Percentiles rank a stretch among this genome's conserved stretches.
phyloP scores from a whole-genome alignment of 495 filamentous ascomycete genomes.

The Aspergillus diversus region DNA sequence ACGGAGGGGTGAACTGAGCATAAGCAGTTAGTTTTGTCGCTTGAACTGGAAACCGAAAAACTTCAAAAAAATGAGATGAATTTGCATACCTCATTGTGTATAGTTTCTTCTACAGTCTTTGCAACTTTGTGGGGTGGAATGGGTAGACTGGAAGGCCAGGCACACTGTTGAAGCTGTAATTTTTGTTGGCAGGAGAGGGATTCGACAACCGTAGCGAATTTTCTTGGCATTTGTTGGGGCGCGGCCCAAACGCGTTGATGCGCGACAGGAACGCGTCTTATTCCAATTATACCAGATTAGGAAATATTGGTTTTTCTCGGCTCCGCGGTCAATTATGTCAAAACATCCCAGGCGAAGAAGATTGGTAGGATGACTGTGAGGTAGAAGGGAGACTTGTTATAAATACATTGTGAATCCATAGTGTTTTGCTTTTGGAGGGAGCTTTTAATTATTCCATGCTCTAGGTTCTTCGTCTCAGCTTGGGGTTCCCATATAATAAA shows the following conservation, averaged over 20 bases:
- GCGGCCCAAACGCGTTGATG: slow-evolving; percentile 32
- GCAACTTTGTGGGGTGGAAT: slow-evolving; percentile 9
- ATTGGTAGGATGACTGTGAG: not conserved
- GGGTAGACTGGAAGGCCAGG: slow-evolving; percentile 11
- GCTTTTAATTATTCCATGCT: no score
- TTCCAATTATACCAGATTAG: slow-evolving; percentile 42
- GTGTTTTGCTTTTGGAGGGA: no score
- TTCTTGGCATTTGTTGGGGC: slow-evolving; percentile 25
- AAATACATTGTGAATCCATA: not conserved
- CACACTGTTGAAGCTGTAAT: slow-evolving; percentile 21
- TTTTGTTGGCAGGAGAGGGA: slow-evolving; percentile 28
- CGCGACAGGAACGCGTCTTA: slow-evolving; percentile 32
- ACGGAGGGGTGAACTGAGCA: slow-evolving; percentile 75
- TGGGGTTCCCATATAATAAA: no score
- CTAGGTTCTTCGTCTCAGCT: no score
- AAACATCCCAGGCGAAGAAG: not conserved
- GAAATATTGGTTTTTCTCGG: slow-evolving; percentile 15
- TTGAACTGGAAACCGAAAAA: slow-evolving; percentile 13
- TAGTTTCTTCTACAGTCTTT: slow-evolving; percentile 14
- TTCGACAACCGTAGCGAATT: slow-evolving; percentile 22
- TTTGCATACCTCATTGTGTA: slow-evolving; percentile 45
- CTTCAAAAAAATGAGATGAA: not conserved
- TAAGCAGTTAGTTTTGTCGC: slow-evolving; percentile 20
- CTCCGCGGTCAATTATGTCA: not conserved
- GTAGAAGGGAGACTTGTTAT: not conserved